These are phyloP conservation scores for Verbascum thapsus DNA, from an alignment of 257 asterid species.

Conservation along the genomic window DNA sequence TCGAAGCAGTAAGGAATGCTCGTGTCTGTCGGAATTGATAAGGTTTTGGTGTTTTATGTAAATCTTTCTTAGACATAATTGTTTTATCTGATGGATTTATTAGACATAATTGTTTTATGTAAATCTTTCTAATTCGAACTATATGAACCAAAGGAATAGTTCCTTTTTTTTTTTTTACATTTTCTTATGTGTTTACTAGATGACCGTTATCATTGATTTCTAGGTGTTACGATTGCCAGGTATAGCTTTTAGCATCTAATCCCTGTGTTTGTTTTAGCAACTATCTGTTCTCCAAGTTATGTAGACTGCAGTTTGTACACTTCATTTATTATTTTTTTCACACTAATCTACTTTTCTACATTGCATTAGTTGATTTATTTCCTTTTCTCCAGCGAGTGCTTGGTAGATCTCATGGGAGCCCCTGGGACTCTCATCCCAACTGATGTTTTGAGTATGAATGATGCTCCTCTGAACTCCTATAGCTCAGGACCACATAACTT, in stretches of 20 bases:
- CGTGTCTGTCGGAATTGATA: too few relatives aligned
- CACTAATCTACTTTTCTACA: slow-evolving; percentile 21
- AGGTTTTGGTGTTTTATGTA: too few relatives aligned
- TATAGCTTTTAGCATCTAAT: slow-evolving; percentile 23
- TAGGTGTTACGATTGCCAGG: slow-evolving; percentile 9
- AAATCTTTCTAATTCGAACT: not conserved
- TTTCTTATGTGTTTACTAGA: not conserved
- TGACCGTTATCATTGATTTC: slow-evolving; percentile 13
- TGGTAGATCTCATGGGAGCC: slow-evolving; percentile 99
- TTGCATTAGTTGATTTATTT: slow-evolving; percentile 41
- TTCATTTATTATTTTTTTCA: slow-evolving; percentile 26
- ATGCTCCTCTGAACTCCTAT: slow-evolving; percentile 55
- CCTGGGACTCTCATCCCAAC: slow-evolving; percentile 98
- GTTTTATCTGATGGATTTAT: slow-evolving; percentile 9
- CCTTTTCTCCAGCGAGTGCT: slow-evolving; percentile 74
- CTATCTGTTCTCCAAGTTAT: slow-evolving; percentile 3
- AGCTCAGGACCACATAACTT: slow-evolving; percentile 53
- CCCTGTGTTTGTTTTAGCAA: slow-evolving; percentile 24
- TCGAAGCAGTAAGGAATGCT: slow-evolving; percentile 11
- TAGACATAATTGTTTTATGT: not conserved
- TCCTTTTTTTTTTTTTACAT: not conserved
- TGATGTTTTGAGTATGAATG: slow-evolving; percentile 73
- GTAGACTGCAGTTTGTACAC: slow-evolving; percentile 16
- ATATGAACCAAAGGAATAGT: not conserved
- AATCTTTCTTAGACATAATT: too few relatives aligned